phyloP scores from a whole-genome alignment of 2,329 filamentous ascomycete genomes.

The Pseudopithomyces chartarum region DNA sequence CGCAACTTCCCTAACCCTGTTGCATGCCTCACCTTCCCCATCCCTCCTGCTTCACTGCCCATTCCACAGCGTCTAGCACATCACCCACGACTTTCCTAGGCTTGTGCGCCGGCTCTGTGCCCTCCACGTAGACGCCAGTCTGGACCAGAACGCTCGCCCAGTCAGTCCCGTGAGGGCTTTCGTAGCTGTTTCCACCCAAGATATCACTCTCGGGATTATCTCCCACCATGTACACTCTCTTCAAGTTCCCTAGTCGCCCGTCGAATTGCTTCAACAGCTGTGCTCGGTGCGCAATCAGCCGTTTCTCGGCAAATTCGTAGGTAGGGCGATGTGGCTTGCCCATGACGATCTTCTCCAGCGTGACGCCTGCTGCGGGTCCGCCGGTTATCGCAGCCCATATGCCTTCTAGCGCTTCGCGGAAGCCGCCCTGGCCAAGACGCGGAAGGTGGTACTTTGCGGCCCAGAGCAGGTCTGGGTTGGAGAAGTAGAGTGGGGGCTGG shows the following conservation, averaged over 20 bases:
- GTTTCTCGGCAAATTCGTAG: constrained; percentile 81
- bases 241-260: constrained; percentile 54
- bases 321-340: constrained; percentile 82
- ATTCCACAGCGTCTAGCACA: constrained; percentile 77
- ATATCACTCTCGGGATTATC: constrained; percentile 81
- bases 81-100: constrained; percentile 73
- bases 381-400: constrained; percentile 76
- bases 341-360: constrained; percentile 69
- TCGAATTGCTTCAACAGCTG: constrained; percentile 48
- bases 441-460: constrained; percentile 82
- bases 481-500: constrained; percentile 84
- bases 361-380: constrained; percentile 56
- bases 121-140: constrained; percentile 75
- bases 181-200: constrained; percentile 78
- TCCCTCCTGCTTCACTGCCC: constrained; percentile 66
- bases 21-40: constrained; percentile 37
- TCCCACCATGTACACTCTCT: constrained; percentile 90
- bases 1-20: neutral
- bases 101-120: constrained; percentile 60
- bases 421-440: constrained; percentile 88
- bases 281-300: constrained; percentile 67
- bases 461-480: constrained; percentile 90
- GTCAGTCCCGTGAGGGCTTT: constrained; percentile 67
- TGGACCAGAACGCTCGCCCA: constrained; percentile 80
- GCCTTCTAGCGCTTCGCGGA: constrained; percentile 79